Evolutionary conservation across 169 alveolate species (phyloP), one percentile per base, ranked within the genome.

Genomic region (Plasmodium berghei): DNA sequence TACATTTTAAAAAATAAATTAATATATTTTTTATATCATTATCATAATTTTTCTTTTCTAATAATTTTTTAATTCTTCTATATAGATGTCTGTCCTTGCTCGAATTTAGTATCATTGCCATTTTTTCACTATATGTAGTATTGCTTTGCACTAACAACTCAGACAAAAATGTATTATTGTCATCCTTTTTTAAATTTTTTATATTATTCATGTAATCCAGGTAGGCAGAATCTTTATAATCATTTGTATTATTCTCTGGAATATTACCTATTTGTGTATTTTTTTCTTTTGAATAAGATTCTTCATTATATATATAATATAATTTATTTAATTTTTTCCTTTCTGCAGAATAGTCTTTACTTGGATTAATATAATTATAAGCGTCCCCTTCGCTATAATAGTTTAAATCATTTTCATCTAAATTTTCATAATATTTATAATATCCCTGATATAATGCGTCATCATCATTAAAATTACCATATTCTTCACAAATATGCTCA

Each of bases 11-110:
- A 63, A 73, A 73, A 2, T 58, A 26, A 48, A 34, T 55, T 73
- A 73, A 73, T 49, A 59, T 3, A 22, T 49, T 52, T 59, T 73
- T 52, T n/a, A 64, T 64, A 20, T 73, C 64, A 73, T 28, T 49
- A 26, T 73, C 87, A 42, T 54, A 73, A 22, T 73, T 73, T 55
- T 73, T 64, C 61, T 59, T 40, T 58, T 73, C 42, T 49, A 73
- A 40, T 40, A 73, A 18, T 73, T 64, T 55, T 55, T 54, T 58
- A 14, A 73, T 59, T 2, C 49, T 46, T 63, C 52, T 34, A 46
- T n/a, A 34, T 14, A 72, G 24, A 20, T n/a, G 28, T 26, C 46
- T 72, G 54, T 61, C 26, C 26, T 54, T 54, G 14, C 6, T 45
- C 56, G 45, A 34, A 34, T 34, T 34, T 34, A 34, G 5, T 34